Base-by-base conservation (phyloP, 768 basidiomycete species). In the Strobilomyces dryophilus region DNA sequence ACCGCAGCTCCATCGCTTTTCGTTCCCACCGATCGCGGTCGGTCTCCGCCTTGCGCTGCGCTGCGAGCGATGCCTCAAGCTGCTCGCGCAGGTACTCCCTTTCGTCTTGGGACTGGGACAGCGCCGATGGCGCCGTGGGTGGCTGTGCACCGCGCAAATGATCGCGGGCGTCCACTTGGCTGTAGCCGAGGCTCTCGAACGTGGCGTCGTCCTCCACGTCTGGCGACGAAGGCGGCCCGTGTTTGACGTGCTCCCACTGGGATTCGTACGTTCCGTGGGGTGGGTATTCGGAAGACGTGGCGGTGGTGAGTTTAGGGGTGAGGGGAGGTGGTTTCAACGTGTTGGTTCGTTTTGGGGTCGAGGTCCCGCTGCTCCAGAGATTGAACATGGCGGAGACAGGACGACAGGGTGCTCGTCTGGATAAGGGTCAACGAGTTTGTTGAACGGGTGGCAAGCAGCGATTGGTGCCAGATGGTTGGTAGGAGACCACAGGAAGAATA, bases 241-340 rank as follows among this genome's bases (percentile, higher is more conserved):
- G 26, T 18, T 54, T 57, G 45, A 66, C 40, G 34, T 65, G 54
- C 21, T 65, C 65, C 64, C 64, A 66, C 31, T 57, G 64, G 2
- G 53, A 6, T 6, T 65, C 65, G n/a, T 54, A 53, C 21, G 45
- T 1, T 0, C 9, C 49, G 8, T 2, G 53, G 17, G 53, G 47
- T 8, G 53, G 57, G 32, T 54, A 57, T 34, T 61, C 56, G 12
- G 50, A 36, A 31, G 60, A 41, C 3, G 45, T 51, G 10, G 44
- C 8, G 0, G 62, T 62, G 2, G 65, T 62, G 27, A 62, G 62
- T 40, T 65, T 56, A 3, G 62, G 65, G 2, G 65, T 35, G 34
- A 67, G 57, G 2, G 65, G 62, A n/a, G 46, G 8, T 17, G 55
- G 54, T 36, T 62, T 67, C 29, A 45, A 52, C 5, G 59, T 56